Percentiles rank a stretch among this genome's conserved stretches.
These are phyloP conservation scores for Penstemon newberryi DNA, from an alignment of 257 asterid genomes.

Conservation along the genomic window DNA sequence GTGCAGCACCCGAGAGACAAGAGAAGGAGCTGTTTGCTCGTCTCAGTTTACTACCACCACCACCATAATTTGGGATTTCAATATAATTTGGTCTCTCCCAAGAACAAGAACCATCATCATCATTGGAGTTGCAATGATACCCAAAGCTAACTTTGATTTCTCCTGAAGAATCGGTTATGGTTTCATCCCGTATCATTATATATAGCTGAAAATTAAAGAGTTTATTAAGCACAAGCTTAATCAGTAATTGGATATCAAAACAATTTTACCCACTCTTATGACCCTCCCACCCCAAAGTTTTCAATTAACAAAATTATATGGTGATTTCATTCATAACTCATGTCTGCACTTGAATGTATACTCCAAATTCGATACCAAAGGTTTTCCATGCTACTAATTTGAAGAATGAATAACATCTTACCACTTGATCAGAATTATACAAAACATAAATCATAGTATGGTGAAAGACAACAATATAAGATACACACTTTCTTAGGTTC, in stretches of 20 bases:
- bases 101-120: slow-evolving; percentile 39
- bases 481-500: background rate
- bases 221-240: slow-evolving; percentile 1
- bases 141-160: slow-evolving; percentile 88
- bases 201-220: slow-evolving; percentile 34
- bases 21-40: slow-evolving; percentile 76
- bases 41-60: slow-evolving; percentile 31
- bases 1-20: slow-evolving; percentile 91
- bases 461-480: background rate
- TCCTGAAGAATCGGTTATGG: slow-evolving; percentile 41
- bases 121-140: slow-evolving; percentile 54
- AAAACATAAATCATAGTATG: slow-evolving; percentile 2
- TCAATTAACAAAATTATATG: too few relatives aligned
- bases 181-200: slow-evolving; percentile 51
- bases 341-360: background rate
- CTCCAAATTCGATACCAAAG: background rate
- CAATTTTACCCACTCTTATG: too few relatives aligned
- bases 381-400: background rate
- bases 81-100: slow-evolving; percentile 49
- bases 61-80: slow-evolving; percentile 51
- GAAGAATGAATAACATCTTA: slow-evolving; percentile 19
- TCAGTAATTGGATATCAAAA: background rate
- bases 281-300: too few relatives aligned
- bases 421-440: background rate
- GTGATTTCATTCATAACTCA: too few relatives aligned